Evolutionary conservation across 371 early-diverging fungal species (phyloP), one percentile per base, ranked within the genome.

Genomic region (Aphelidium insulamus): DNA sequence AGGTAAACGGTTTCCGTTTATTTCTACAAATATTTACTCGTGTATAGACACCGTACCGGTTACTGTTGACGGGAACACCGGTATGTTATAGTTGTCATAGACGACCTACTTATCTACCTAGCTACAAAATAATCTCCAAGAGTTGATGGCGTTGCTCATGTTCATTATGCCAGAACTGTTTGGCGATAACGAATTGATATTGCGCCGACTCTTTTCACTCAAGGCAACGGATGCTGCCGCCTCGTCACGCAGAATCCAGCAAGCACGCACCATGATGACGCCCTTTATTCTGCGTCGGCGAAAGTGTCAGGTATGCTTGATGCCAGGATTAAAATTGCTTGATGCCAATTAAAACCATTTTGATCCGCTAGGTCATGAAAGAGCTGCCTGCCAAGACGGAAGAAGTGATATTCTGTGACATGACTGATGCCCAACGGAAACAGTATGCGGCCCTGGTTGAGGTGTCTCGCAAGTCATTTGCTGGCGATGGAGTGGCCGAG

Each of bases 141-240:
- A 72, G 38, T 51, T 72, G 6, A 55, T 72, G 30, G 81, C 88
- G 3, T 58, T 95, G 4, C 57, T 95, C 34, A 76, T 79, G 0
- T 85, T 97, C 44, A 77, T 97, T 38, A 61, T 97, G 78, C 97
- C 97, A 0, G 55, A 64, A 11, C 63, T 85, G 22, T 80, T 95
- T 46, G 51, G 61, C 3, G 57, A 61, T 11, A 57, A 60, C 31
- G 66, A 68, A 41, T 62, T 63, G 22, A 55, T 52, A 5, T 34
- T 61, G 8, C 35, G 59, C 18, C 50, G 52, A 8, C 49, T 64
- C 34, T 68, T 68, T 48, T 65, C 63, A 29, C 50, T 64, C 46
- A 62, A 59, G 31, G 30, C 48, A 8, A 46, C 42, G 12, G 8
- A 27, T 27, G 3, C 19, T 12, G 46, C 42, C 20, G 40, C 29